Base-by-base conservation (phyloP, 352 stramenopile species). In the Peronospora belbahrii region DNA sequence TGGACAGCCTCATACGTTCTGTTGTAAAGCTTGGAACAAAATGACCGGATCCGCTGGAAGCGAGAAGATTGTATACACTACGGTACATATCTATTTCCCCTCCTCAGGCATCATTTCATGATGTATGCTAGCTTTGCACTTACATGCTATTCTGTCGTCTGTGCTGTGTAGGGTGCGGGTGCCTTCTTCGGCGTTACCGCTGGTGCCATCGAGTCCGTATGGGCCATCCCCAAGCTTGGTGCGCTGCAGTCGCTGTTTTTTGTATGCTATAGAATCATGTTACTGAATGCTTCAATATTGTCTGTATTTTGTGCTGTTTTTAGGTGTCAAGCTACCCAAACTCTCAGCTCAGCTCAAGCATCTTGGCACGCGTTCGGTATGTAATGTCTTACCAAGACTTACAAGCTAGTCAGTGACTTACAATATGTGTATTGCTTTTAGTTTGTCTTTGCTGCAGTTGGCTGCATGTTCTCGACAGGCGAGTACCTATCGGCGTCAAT, bases 221-320 rank as follows among this genome's bases (percentile, higher is more conserved):
- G 83, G 83, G 67, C 69, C 42, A 91, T 94, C 49, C 83, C 83
- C 22, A 88, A 88, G 70, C 78, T 92, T 48, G 83, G 82, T 90
- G 48, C 45, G 70, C 62, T 32, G 6, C 15, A 6, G 10, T 13
- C 36, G 2, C 11, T 9, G 10, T 13, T 4, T 24, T 3, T 30
- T 8, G 18, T 51, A 13, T 9, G 4, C 11, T 4, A 30, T 19
- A 19, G 6, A 28, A 0, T 22, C 25, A 2, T 46, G 14, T 1
- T 30, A 10, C 18, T 30, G 6, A 19, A 24, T 14, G 19, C 22
- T 46, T 3, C 45, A 39, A 6, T 28, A 8, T 27, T 36, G 17
- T 13, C 25, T 18, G 6, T 49, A 1, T 34, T 32, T n/a, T n/a
- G n/a, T n/a, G n/a, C n/a, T n/a, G 15, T 41, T 2, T 48, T 3